Base-by-base conservation (phyloP, 495 filamentous ascomycete species). In the Tuber calosporum region DNA sequence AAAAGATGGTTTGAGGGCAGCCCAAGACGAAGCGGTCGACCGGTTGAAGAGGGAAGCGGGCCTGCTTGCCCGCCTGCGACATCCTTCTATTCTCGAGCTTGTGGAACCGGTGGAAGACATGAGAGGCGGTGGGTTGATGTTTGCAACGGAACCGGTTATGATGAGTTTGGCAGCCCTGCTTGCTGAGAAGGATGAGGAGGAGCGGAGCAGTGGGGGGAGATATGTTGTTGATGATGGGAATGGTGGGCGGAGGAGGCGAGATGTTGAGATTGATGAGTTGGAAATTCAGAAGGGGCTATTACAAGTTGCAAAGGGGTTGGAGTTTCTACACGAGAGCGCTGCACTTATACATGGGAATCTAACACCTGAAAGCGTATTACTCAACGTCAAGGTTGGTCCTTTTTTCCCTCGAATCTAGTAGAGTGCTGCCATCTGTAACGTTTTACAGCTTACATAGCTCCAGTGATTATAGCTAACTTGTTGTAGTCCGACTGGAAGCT, bases 311-410 rank as follows among this genome's bases (percentile, higher is more conserved):
- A 97, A 97, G 82, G 95, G 93, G 26, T 84, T 99, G 37, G 94
- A 99, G 83, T 99, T 99, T 78, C 84, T 99, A 30, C 95, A 99
- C 79, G 95, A 98, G 81, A 97, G 94, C 80, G 95, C 95, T 39
- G 93, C 92, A 0, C 85, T 98, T 37, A 92, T 98, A 2, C 95
- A 99, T 82, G 92, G 90, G 34, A 99, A 99, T 80, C 84, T 99
- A 73, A 98, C 93, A 1, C 96, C 95, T 0, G 95, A 99, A 70
- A 92, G 94, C n/a, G 89, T 99, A 67, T 90, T 94, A 72, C 86
- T 99, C 79, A 99, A 99, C 84, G 89, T 91, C 22, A 99, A 99
- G 87, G 90, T 87, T 82, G 53, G 88, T 83, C 38, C 36, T 68
- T 66, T 75, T 17, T 9, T 42, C 69, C 36, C n/a, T n/a, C 69